Base-by-base conservation (phyloP, 1,139 yeast genomes). In the Kodamaea plutei region DNA sequence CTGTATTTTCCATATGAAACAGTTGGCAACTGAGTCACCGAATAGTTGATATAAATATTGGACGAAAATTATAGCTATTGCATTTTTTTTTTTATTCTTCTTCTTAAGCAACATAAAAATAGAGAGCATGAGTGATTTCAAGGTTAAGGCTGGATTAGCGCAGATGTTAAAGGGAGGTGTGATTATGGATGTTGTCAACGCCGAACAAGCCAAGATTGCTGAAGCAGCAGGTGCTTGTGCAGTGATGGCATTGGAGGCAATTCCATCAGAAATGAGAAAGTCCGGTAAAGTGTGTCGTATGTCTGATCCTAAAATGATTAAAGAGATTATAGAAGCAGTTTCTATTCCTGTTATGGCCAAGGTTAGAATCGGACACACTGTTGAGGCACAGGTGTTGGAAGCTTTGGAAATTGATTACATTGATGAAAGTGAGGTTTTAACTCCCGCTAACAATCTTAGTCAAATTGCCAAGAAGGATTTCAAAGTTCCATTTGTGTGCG, bases 221-320 rank as follows among this genome's bases (percentile, higher is more conserved):
- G 93, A 84, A 56, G 69, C 63, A 37, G 91, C 94, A 2, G 95
- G 95, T 39, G 95, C 95, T 8, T 81, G 87, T 61, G 93, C 95
- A 8, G 95, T 84, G 22, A 84, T 84, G 94, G 95, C 94, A 3
- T 68, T 84, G 44, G 95, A 84, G 58, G 67, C 83, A 47, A 85
- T 84, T 35, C 95, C 95, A 14, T 89, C 94, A 10, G 94, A 84
- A 52, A 84, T 84, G 76, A 72, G 94, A 49, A 80, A 78, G 38
- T 76, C 83, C 33, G 91, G 93, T 30, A 84, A 84, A 40, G 94
- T 84, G 30, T 84, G 93, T 40, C 73, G 95, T 50, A 84, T 84
- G 95, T 77, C 85, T 12, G 95, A 84, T 55, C 95, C 95, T 4
- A 64, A 79, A 47, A 77, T 84, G 84, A 82, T 84, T 56, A 67